Evolutionary conservation across 73 alveolate species (phyloP), one percentile per base, ranked within the genome.

Genomic region (Strombidium stylifer): DNA sequence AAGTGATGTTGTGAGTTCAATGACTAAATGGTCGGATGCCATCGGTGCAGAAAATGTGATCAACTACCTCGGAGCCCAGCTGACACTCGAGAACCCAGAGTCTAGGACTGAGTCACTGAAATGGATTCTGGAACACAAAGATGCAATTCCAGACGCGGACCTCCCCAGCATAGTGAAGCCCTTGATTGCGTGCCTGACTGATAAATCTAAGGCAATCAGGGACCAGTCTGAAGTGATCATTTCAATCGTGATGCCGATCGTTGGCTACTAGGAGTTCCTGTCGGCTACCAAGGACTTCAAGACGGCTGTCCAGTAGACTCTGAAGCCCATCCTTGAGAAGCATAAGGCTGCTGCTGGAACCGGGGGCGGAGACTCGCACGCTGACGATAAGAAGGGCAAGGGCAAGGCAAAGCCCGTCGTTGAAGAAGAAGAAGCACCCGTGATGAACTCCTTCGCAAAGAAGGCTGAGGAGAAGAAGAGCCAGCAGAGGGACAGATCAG

Each of bases 251-350:
- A 52, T 82, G 52, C 75, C 84, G 3, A 10, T 46, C 23, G 34
- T 80, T n/a, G 86, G 86, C 3, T 41, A 35, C 8, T 66, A 37
- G 0, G 30, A 74, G 10, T 74, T 82, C 58, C 20, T 47, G 31
- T 24, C 26, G 23, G 31, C 30, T 25, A 45, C 69, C 7, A 71
- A 70, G 51, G 96, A 84, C 52, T 72, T 92, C 50, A 87, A 87
- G 70, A 96, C 96, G 2, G 98, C 98, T 2, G 84, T 84, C n/a
- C 59, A 81, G 20, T 78, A 84, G 24, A 42, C 87, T 7, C 65
- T 89, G 30, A 89, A 89, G 65, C 90, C 84, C 48, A 41, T 79
- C 19, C 41, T 89, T 39, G 92, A 84, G 56, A 89, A 79, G 56
- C 69, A 74, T 39, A 56, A 71, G 51, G 27, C 46, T 19, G 85